Percentiles rank a stretch among this genome's conserved stretches.
These are phyloP conservation scores for Discostella pseudostelligera DNA, from an alignment of 108 stramenopile genomes.

Conservation along the genomic window DNA sequence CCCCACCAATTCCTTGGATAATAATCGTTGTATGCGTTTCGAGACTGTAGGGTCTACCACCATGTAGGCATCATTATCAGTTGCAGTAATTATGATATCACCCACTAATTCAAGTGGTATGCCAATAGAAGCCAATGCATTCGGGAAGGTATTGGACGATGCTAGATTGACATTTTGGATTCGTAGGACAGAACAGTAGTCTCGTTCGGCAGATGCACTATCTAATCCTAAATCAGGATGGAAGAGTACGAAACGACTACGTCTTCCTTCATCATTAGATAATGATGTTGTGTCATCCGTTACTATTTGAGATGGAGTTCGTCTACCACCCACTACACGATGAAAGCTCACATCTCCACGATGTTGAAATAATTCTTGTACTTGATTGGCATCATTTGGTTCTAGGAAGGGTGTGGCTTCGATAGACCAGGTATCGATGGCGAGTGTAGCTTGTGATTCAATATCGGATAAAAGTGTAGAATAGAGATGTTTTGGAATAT, in stretches of 20 bases:
- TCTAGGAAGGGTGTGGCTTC: slow-evolving; percentile 47
- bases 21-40: slow-evolving; percentile 31
- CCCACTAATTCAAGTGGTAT: slow-evolving; percentile 39
- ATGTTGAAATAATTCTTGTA: slow-evolving; percentile 33
- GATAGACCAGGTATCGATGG: slow-evolving; percentile 42
- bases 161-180: slow-evolving; percentile 39
- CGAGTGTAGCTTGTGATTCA: slow-evolving; percentile 23
- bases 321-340: slow-evolving; percentile 38
- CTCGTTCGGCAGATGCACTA: slow-evolving; percentile 27
- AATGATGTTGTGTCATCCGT: background rate
- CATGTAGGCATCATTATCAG: slow-evolving; percentile 18
- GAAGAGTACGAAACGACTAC: slow-evolving; percentile 37
- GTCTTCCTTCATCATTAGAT: slow-evolving; percentile 35
- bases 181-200: slow-evolving; percentile 36
- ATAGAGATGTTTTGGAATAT: too few relatives aligned
- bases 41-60: slow-evolving; percentile 39
- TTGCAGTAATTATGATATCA: slow-evolving; percentile 34
- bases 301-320: background rate
- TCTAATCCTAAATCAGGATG: slow-evolving; percentile 49
- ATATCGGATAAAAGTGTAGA: slow-evolving; percentile 9
- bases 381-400: slow-evolving; percentile 26
- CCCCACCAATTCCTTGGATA: slow-evolving; percentile 46
- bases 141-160: slow-evolving; percentile 36
- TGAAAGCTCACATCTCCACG: slow-evolving; percentile 26
- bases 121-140: slow-evolving; percentile 41